Conservation (phyloP, 1,284 basidiomycete species). For the Coniophora puteana region DNA sequence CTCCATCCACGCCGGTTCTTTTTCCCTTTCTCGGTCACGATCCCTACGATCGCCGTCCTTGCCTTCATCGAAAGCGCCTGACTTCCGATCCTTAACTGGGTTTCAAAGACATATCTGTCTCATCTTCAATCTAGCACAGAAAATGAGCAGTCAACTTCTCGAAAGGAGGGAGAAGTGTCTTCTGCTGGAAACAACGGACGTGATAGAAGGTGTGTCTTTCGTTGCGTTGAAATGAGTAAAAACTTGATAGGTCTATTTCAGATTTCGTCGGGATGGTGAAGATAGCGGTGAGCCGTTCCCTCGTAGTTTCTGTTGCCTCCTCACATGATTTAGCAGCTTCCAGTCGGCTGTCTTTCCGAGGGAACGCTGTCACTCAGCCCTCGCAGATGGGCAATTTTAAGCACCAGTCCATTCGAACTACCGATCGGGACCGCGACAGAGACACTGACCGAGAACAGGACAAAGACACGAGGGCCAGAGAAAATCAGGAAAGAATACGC, state of each 20-base stretch:
- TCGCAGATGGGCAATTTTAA: slow-evolving; percentile 90
- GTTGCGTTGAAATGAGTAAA: slow-evolving; percentile 55
- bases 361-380: slow-evolving; percentile 63
- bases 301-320: slow-evolving; percentile 51
- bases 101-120: slow-evolving; percentile 61
- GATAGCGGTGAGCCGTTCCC: slow-evolving; percentile 1
- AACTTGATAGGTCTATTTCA: slow-evolving; percentile 38
- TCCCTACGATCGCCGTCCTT: slow-evolving; percentile 51
- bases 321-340: slow-evolving; percentile 53
- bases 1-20: slow-evolving; percentile 90
- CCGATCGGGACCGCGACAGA: slow-evolving; percentile 61
- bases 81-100: slow-evolving; percentile 55
- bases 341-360: slow-evolving; percentile 64
- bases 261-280: slow-evolving; percentile 8
- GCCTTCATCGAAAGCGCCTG: slow-evolving; percentile 49
- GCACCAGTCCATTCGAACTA: slow-evolving; percentile 72
- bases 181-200: no score
- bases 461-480: slow-evolving; percentile 62
- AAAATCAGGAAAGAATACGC: slow-evolving; percentile 72
- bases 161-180: slow-evolving; percentile 43
- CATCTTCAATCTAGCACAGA: slow-evolving; percentile 60
- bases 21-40: slow-evolving; percentile 64
- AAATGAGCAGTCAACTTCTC: slow-evolving; percentile 33
- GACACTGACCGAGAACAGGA: slow-evolving; percentile 62
- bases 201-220: slow-evolving; percentile 35